These are phyloP conservation scores for Paramecium octaurelia DNA, from an alignment of 73 alveolate genomes.

Conservation along the genomic window DNA sequence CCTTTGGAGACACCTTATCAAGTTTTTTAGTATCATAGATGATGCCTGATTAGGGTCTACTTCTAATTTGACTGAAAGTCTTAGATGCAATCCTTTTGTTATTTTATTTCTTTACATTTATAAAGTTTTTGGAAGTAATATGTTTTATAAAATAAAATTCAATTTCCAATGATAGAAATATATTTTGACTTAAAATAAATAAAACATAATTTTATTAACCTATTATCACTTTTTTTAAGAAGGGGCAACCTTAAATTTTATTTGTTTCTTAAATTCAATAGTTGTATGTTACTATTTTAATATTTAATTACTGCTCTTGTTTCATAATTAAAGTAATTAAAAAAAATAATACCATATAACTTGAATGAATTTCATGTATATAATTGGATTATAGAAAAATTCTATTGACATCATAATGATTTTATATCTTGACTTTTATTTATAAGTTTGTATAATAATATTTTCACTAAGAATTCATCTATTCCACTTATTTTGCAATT, in stretches of 20 bases:
- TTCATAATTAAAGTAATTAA: neutral
- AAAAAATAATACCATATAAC: too few species aligned
- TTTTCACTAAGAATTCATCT: too few species aligned
- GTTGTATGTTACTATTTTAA: neutral
- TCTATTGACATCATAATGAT: too few species aligned
- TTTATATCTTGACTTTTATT: too few species aligned
- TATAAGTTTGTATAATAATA: too few species aligned
- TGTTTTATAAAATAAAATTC: neutral
- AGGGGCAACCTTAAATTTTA: too few species aligned
- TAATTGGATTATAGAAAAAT: too few species aligned
- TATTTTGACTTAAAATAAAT: neutral
- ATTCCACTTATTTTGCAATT: too few species aligned
- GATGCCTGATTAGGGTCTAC: constrained; percentile 25
- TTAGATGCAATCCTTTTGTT: constrained; percentile 15
- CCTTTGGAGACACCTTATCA: constrained; percentile 5
- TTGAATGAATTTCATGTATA: neutral
- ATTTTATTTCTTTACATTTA: neutral
- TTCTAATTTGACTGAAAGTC: neutral
- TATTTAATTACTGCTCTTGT: neutral
- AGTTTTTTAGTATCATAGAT: neutral
- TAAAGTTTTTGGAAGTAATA: neutral
- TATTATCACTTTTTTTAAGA: too few species aligned
- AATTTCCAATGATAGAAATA: neutral
- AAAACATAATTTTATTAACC: neutral
- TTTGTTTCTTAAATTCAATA: neutral